Conservation (phyloP, 1,284 basidiomycete species). For the Filobasidium uniguttulatum region DNA sequence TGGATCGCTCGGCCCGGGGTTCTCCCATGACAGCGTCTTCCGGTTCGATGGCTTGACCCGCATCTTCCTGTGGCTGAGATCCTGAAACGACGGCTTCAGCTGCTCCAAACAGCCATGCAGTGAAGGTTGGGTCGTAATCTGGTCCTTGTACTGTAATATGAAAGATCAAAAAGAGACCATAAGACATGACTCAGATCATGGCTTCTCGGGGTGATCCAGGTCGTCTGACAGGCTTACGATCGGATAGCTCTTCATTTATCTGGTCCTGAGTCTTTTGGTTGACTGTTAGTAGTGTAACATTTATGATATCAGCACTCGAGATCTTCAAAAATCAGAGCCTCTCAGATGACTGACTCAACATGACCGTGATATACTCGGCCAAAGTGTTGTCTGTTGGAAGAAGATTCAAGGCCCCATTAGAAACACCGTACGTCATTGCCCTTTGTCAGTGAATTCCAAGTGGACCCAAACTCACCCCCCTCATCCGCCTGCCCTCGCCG, state of each 20-base stretch:
- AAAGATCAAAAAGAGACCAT: no score
- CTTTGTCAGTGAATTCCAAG: background rate
- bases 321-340: no score
- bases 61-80: background rate
- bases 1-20: slow-evolving; percentile 2
- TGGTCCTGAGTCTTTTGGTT: slow-evolving; percentile 15
- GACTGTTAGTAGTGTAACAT: slow-evolving; percentile 1
- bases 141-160: slow-evolving; percentile 10
- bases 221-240: slow-evolving; percentile 4
- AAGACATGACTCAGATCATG: no score
- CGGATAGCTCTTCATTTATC: slow-evolving; percentile 14
- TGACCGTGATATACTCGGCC: slow-evolving; percentile 16
- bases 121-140: slow-evolving; percentile 14
- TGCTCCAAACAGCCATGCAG: slow-evolving; percentile 8
- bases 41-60: background rate
- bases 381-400: slow-evolving; percentile 13
- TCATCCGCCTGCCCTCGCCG: slow-evolving; percentile 11
- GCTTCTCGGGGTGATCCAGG: background rate
- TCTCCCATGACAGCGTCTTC: background rate
- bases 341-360: slow-evolving; percentile 10
- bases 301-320: no score
- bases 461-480: slow-evolving; percentile 3
- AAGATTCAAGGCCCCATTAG: background rate
- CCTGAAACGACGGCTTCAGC: slow-evolving; percentile 4
- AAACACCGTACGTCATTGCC: background rate